phyloP scores from a whole-genome alignment of 495 filamentous ascomycete genomes.

The Massariosphaeria phaeospora region DNA sequence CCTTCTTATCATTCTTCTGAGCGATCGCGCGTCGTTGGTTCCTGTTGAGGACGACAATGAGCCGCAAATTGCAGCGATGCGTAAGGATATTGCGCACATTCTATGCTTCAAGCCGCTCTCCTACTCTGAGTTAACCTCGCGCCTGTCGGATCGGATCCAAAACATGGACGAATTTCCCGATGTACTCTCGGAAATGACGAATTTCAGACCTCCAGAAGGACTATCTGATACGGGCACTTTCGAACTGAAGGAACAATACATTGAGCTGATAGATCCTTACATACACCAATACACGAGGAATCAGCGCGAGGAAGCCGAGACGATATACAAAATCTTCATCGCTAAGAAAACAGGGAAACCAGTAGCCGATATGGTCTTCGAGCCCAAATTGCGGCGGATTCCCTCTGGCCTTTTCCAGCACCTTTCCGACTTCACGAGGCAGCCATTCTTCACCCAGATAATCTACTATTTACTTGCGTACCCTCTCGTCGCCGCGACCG shows the following conservation, averaged over 20 bases:
- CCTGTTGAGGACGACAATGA: constrained; percentile 61
- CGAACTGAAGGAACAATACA: constrained; percentile 77
- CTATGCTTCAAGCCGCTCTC: constrained; percentile 94
- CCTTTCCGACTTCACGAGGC: constrained; percentile 71
- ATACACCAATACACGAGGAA: constrained; percentile 93
- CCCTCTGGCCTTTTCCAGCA: constrained; percentile 67
- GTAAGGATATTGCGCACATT: constrained; percentile 84
- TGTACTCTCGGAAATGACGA: constrained; percentile 85
- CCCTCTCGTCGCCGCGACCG: constrained; percentile 43
- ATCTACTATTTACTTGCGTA: constrained; percentile 84
- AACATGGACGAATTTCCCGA: constrained; percentile 71
- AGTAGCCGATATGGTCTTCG: constrained; percentile 81
- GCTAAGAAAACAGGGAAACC: constrained; percentile 82
- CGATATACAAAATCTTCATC: constrained; percentile 75
- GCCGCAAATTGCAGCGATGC: constrained; percentile 65
- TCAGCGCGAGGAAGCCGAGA: constrained; percentile 93
- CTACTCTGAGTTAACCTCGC: constrained; percentile 78
- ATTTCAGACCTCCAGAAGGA: constrained; percentile 83
- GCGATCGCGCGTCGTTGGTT: constrained; percentile 77
- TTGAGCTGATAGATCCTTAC: constrained; percentile 88
- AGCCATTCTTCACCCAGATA: constrained; percentile 81
- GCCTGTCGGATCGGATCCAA: constrained; percentile 78
- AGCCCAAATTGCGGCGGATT: constrained; percentile 79
- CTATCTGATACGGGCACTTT: constrained; percentile 89
- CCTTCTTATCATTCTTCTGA: constrained; percentile 81